Conservation (phyloP, 2,329 filamentous ascomycete genomes). For the Epichloe glyceriae region DNA sequence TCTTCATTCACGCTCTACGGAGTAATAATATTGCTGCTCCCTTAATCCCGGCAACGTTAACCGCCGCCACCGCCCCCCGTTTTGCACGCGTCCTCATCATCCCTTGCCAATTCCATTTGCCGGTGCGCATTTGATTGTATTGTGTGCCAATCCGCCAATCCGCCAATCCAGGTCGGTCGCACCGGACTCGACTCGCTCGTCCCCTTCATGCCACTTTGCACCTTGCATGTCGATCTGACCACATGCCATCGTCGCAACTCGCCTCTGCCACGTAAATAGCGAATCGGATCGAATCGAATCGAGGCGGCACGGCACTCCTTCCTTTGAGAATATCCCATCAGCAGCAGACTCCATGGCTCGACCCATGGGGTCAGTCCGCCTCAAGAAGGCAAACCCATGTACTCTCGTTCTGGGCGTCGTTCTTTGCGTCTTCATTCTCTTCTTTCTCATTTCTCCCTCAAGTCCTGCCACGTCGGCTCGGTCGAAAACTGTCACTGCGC, state of each 20-base stretch:
- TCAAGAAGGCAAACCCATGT: slow-evolving; percentile 68
- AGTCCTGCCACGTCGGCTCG: slow-evolving; percentile 31
- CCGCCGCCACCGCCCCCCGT: neutral
- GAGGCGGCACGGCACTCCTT: neutral
- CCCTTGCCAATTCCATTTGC: neutral
- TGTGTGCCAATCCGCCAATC: no score
- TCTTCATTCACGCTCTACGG: no score
- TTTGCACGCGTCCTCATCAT: neutral
- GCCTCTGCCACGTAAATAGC: slow-evolving; percentile 5
- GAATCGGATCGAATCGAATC: neutral
- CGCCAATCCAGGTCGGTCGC: neutral
- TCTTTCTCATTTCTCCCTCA: slow-evolving; percentile 46
- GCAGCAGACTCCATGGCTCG: slow-evolving; percentile 34
- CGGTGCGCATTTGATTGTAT: neutral
- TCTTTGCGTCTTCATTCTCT: slow-evolving; percentile 59
- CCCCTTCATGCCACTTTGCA: neutral
- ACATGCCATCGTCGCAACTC: slow-evolving; percentile 5
- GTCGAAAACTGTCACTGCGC: slow-evolving; percentile 32
- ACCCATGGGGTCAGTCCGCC: slow-evolving; percentile 51
- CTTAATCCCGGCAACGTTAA: neutral
- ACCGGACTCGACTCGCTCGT: neutral
- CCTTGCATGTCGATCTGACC: slow-evolving; percentile 1
- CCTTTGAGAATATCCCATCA: neutral
- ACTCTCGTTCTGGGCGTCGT: slow-evolving; percentile 60
- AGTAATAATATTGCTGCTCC: neutral